phyloP scores from a whole-genome alignment of 2,329 filamentous ascomycete genomes.

The Eurotiales sp. region DNA sequence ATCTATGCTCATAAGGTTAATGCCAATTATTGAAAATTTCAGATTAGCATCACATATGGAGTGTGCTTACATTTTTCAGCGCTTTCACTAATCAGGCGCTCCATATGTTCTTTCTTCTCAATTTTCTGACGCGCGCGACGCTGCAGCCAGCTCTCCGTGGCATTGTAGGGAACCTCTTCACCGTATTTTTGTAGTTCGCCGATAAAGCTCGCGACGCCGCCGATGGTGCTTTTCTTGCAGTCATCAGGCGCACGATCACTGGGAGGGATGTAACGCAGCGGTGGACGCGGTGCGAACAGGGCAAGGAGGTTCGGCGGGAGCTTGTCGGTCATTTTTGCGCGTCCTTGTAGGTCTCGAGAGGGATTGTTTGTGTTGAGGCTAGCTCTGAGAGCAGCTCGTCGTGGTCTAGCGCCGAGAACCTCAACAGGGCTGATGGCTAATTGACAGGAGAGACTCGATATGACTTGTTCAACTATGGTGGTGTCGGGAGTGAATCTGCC shows the following conservation, averaged over 20 bases:
- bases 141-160: slow-evolving; percentile 92
- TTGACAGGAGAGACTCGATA: background rate
- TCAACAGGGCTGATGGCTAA: background rate
- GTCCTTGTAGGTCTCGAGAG: slow-evolving; percentile 11
- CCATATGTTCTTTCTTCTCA: slow-evolving; percentile 70
- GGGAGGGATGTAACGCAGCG: slow-evolving; percentile 82
- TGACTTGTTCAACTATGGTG: no score
- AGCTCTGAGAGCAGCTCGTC: background rate
- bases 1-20: slow-evolving; percentile 48
- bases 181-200: slow-evolving; percentile 72
- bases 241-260: slow-evolving; percentile 79
- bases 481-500: no score
- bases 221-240: slow-evolving; percentile 68
- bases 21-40: background rate
- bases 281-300: slow-evolving; percentile 91
- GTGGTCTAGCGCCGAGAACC: background rate
- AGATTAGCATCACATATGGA: background rate
- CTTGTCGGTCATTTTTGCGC: slow-evolving; percentile 80
- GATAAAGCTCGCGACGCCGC: slow-evolving; percentile 71
- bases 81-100: slow-evolving; percentile 61
- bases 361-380: background rate
- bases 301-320: slow-evolving; percentile 87
- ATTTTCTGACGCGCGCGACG: slow-evolving; percentile 75
- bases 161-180: slow-evolving; percentile 69
- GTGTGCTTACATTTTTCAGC: slow-evolving; percentile 59